phyloP scores from a whole-genome alignment of 225 moss, liverwort and hornwort species.

The Thuidium tamariscinum region DNA sequence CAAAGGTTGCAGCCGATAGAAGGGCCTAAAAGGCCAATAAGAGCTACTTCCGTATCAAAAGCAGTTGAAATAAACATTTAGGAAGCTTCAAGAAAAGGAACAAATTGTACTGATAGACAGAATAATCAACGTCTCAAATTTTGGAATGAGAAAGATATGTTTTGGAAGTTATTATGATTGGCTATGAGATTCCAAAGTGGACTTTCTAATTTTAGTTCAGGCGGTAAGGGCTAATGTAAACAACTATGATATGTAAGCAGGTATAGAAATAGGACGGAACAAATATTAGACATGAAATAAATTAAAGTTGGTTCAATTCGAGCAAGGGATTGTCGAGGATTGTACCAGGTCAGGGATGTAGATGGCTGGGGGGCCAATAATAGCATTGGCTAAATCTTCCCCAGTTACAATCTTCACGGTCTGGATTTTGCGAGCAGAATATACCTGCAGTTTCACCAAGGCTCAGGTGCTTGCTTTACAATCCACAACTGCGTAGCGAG shows the following conservation, averaged over 20 bases:
- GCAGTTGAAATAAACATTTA: neutral
- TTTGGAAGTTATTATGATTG: neutral
- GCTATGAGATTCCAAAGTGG: neutral
- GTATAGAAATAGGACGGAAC: neutral
- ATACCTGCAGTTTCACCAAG: conserved; percentile 50
- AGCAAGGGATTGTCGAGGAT: neutral
- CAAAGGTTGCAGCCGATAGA: neutral
- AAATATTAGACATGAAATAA: neutral
- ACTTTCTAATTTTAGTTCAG: neutral
- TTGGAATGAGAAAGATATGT: neutral
- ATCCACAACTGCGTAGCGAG: neutral
- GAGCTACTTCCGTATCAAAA: neutral
- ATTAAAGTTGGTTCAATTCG: neutral
- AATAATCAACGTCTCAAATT: neutral
- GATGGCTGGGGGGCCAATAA: conserved; percentile 68
- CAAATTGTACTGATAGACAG: neutral
- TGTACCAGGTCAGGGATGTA: conserved; percentile 74
- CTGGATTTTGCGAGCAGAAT: conserved; percentile 58
- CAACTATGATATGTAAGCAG: neutral
- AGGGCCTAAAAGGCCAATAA: neutral
- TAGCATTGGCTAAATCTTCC: conserved; percentile 67
- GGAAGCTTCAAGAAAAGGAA: neutral
- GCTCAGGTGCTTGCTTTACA: neutral
- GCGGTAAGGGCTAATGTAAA: neutral
- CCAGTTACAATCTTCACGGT: conserved; percentile 57